A percentile compares a stretch with the other conserved stretches of the same genome.
phyloP scores from a whole-genome alignment of 2,329 filamentous ascomycete species.

The Neofusicoccum parvum region DNA sequence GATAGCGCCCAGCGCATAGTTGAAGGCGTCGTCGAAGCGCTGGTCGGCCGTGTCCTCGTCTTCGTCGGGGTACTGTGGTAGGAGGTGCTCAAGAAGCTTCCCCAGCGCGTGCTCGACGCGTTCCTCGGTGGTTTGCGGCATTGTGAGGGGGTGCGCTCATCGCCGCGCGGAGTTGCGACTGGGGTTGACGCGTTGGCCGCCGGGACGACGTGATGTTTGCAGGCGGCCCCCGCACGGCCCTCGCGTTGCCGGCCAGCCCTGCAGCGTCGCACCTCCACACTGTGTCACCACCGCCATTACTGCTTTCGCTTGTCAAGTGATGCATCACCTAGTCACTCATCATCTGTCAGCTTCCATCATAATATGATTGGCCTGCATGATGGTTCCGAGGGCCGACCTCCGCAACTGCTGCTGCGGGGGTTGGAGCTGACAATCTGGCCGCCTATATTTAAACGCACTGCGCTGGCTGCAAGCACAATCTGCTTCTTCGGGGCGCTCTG shows the following conservation, averaged over 20 bases:
- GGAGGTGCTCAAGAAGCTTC: conserved; percentile 73
- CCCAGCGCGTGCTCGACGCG: conserved; percentile 79
- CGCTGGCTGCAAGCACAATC: not conserved
- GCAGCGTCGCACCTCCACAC: not conserved
- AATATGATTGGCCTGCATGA: not conserved
- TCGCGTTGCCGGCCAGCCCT: not conserved
- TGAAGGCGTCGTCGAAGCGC: conserved; percentile 65
- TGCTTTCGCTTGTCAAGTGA: too few relatives aligned
- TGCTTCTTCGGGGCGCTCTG: too few relatives aligned
- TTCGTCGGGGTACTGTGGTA: conserved; percentile 67
- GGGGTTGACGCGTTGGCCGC: conserved; percentile 16
- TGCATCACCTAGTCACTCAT: not conserved
- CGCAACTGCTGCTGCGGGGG: not conserved
- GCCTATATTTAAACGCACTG: not conserved
- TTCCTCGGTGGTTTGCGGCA: conserved; percentile 40
- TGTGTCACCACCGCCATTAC: too few relatives aligned
- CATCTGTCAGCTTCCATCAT: not conserved
- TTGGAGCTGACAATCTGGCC: not conserved
- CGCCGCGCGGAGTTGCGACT: conserved; percentile 13
- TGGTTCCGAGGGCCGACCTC: not conserved
- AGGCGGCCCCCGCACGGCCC: not conserved
- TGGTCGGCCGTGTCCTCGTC: conserved; percentile 69
- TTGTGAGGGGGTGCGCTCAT: conserved; percentile 19
- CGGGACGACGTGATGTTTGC: conserved; percentile 20
- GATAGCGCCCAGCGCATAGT: conserved; percentile 52